Conservation (phyloP, 495 filamentous ascomycete species). For the Parachaetomium inaequale region DNA sequence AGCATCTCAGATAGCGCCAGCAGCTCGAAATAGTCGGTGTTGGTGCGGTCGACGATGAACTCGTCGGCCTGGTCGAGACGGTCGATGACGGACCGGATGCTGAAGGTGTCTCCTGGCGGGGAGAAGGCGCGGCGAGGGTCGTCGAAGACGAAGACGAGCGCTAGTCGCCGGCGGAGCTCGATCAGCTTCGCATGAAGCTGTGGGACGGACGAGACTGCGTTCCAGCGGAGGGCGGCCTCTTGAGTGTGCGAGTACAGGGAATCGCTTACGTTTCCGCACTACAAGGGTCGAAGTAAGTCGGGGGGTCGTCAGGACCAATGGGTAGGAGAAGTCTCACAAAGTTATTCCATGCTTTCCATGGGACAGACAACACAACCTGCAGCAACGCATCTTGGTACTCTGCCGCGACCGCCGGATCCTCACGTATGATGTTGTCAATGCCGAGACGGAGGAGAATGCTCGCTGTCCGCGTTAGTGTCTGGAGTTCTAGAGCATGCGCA, state of each 20-base stretch:
- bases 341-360: constrained; percentile 23
- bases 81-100: constrained; percentile 49
- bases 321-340: constrained; percentile 21
- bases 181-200: constrained; percentile 55
- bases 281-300: neutral
- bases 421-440: constrained; percentile 46
- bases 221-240: constrained; percentile 50
- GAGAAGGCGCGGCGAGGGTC: constrained; percentile 46
- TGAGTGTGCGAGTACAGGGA: constrained; percentile 50
- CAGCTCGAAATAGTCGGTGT: constrained; percentile 67
- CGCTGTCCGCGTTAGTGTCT: constrained; percentile 26
- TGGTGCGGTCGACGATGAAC: constrained; percentile 30
- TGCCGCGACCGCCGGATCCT: constrained; percentile 31
- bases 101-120: constrained; percentile 43
- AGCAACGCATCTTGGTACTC: constrained; percentile 26
- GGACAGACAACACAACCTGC: constrained; percentile 16
- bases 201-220: constrained; percentile 52
- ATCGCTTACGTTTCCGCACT: constrained; percentile 54
- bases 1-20: constrained; percentile 61
- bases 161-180: constrained; percentile 67
- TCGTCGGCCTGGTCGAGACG: constrained; percentile 47
- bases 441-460: constrained; percentile 51
- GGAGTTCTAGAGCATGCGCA: constrained; percentile 23
- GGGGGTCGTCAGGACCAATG: neutral
- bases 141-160: constrained; percentile 63